phyloP scores from a whole-genome alignment of 148 eudicot genomes.

The Heliosperma pusillum region DNA sequence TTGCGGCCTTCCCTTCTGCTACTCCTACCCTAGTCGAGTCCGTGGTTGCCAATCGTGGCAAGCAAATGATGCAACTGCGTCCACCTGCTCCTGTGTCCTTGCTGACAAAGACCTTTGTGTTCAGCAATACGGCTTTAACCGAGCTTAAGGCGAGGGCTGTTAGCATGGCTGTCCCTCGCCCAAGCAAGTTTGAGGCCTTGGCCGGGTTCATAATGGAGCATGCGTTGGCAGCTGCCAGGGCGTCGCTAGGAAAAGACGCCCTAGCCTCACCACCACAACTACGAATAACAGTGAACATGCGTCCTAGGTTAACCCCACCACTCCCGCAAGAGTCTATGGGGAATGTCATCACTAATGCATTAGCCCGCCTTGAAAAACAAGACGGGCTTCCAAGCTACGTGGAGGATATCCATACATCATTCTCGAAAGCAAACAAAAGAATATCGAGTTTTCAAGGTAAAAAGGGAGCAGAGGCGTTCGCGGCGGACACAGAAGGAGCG shows the following conservation, averaged over 20 bases:
- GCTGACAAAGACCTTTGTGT: too few species aligned
- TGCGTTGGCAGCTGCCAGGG: background rate
- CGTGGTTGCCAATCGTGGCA: too few species aligned
- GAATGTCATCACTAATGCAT: background rate
- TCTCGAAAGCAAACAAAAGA: background rate
- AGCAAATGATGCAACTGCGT: too few species aligned
- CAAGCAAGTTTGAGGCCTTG: background rate
- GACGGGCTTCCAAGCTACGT: background rate
- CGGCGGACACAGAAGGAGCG: background rate
- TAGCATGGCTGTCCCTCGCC: background rate
- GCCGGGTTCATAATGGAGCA: conserved; percentile 1
- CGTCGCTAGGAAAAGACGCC: background rate
- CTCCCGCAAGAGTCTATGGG: background rate
- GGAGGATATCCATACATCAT: background rate
- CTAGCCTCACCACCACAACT: background rate
- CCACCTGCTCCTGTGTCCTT: too few species aligned
- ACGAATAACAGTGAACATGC: background rate
- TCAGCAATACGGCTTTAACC: background rate
- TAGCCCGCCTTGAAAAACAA: conserved; percentile 8
- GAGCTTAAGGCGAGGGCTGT: background rate
- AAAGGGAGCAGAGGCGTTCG: background rate
- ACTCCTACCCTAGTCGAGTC: too few species aligned
- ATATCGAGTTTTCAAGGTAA: background rate
- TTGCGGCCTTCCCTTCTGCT: too few species aligned
- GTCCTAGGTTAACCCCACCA: background rate